phyloP scores from a whole-genome alignment of 148 eudicot genomes.

The Polygonum aviculare region DNA sequence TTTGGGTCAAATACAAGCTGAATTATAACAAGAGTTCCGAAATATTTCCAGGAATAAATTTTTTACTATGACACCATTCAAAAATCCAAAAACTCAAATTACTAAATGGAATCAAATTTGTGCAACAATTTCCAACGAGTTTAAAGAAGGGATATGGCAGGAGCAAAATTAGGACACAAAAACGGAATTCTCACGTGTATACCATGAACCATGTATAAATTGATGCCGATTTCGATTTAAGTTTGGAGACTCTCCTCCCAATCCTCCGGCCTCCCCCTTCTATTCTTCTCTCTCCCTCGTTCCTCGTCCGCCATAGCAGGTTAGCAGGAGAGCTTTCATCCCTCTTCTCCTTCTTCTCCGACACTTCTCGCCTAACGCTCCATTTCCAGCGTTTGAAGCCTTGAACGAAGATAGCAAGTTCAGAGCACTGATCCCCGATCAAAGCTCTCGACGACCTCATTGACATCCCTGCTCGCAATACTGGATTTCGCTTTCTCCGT shows the following conservation, averaged over 20 bases:
- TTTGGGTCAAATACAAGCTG: too few species aligned
- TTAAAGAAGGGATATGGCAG: too few species aligned
- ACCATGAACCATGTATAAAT: too few species aligned
- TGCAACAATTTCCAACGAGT: too few species aligned
- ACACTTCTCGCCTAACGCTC: neutral
- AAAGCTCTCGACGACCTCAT: neutral
- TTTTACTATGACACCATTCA: too few species aligned
- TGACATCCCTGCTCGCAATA: neutral
- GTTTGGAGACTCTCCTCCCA: neutral
- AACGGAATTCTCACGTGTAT: too few species aligned
- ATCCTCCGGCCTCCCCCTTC: neutral
- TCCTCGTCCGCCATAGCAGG: slow-evolving; percentile 5
- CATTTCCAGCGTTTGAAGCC: neutral
- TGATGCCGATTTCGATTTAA: too few species aligned
- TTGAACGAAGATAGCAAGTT: neutral
- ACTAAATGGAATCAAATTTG: too few species aligned
- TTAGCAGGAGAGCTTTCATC: neutral
- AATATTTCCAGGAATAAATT: too few species aligned
- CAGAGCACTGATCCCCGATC: neutral
- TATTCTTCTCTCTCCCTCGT: neutral
- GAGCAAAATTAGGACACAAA: too few species aligned
- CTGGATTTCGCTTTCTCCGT: neutral
- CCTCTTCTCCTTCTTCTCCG: neutral
- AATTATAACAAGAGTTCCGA: too few species aligned
- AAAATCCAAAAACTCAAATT: too few species aligned